A percentile compares a stretch with the other conserved stretches of the same genome.
These are phyloP conservation scores for Suillus alpinus DNA, from an alignment of 768 basidiomycete species.

Conservation along the genomic window DNA sequence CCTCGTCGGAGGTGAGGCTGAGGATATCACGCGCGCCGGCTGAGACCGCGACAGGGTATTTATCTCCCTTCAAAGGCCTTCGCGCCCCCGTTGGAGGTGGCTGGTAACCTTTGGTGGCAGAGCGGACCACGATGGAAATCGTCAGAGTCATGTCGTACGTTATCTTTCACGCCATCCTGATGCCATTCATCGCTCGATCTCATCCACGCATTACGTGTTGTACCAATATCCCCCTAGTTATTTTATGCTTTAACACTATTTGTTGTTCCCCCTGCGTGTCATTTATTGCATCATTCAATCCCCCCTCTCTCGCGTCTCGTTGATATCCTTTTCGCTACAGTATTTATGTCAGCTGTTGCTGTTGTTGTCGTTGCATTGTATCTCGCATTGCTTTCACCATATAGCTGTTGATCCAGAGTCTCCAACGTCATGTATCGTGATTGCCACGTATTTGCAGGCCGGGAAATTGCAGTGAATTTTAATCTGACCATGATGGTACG, in stretches of 20 bases:
- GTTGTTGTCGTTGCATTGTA: slow-evolving; percentile 1
- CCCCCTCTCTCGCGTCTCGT: neutral
- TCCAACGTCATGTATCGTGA: neutral
- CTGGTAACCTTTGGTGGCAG: neutral
- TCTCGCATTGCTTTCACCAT: neutral
- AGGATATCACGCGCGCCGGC: neutral
- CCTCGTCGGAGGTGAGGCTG: neutral
- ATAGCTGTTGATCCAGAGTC: neutral
- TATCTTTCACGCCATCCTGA: neutral
- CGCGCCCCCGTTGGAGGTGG: neutral
- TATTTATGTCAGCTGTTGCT: slow-evolving; percentile 1
- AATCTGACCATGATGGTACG: neutral
- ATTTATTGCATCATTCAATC: neutral
- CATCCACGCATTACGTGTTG: slow-evolving; percentile 14
- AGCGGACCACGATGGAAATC: neutral
- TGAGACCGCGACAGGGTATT: neutral
- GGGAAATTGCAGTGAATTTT: neutral
- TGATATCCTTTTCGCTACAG: neutral
- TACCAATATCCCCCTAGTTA: slow-evolving; percentile 21
- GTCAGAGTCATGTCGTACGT: neutral
- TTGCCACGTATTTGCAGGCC: neutral
- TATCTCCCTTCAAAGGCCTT: neutral
- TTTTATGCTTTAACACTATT: slow-evolving; percentile 32
- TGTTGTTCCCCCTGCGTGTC: slow-evolving; percentile 5
- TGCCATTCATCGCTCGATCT: slow-evolving; percentile 17